phyloP scores from a whole-genome alignment of 1,139 yeast species.

The Candida glucosophila region DNA sequence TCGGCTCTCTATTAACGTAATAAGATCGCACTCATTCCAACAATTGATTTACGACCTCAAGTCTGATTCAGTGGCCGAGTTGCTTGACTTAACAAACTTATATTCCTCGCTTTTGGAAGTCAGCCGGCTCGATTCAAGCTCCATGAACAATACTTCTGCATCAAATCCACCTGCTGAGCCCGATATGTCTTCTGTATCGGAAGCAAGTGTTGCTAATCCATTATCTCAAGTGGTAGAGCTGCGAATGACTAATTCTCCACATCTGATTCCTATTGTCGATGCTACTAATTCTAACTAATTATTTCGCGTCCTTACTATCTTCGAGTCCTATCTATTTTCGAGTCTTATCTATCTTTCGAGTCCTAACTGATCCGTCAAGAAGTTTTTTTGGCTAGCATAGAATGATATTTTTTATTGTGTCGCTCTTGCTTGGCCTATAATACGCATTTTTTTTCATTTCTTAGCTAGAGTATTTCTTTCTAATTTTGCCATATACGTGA shows the following conservation, averaged over 20 bases:
- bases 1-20: constrained; percentile 38
- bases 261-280: constrained; percentile 2
- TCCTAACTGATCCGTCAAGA: too few relatives aligned
- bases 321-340: too few relatives aligned
- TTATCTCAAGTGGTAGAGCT: constrained; percentile 13
- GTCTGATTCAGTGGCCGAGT: constrained; percentile 39
- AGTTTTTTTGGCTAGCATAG: too few relatives aligned
- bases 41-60: constrained; percentile 43
- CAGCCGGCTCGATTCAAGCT: constrained; percentile 18
- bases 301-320: too few relatives aligned
- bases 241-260: constrained; percentile 7
- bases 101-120: constrained; percentile 42
- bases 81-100: constrained; percentile 37
- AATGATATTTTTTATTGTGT: too few relatives aligned
- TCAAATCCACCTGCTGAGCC: constrained; percentile 3
- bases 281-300: constrained; percentile 3
- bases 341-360: too few relatives aligned
- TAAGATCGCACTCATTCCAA: constrained; percentile 44
- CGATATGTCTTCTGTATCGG: constrained; percentile 10
- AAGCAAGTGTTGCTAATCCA: constrained; percentile 11
- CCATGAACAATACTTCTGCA: constrained; percentile 3
- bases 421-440: too few relatives aligned
- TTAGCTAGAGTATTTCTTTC: too few relatives aligned
- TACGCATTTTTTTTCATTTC: too few relatives aligned
- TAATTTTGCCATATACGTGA: too few relatives aligned